Evolutionary conservation across 1,139 yeast genomes (phyloP).

Genomic region (Magnusiomyces starmeri): DNA sequence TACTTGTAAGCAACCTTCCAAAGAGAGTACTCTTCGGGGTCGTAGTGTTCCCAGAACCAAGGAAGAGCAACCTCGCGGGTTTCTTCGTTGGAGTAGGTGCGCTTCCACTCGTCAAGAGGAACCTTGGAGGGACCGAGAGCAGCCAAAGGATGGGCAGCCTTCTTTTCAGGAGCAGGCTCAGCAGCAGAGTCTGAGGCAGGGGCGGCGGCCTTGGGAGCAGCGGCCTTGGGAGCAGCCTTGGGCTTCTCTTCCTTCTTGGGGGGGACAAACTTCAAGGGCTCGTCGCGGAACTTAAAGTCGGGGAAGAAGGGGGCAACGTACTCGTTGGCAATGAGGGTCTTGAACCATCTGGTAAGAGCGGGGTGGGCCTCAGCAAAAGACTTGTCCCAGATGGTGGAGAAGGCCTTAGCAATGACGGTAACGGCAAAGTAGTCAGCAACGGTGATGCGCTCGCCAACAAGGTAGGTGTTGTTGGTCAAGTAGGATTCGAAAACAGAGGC

Average conservation of each 20-base stretch:
- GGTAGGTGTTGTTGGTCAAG: constrained; percentile 68
- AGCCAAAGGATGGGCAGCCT: constrained; percentile 90
- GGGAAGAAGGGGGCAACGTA: constrained; percentile 43
- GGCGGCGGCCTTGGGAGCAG: constrained; percentile 31
- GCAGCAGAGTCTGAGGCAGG: constrained; percentile 33
- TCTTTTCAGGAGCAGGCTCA: constrained; percentile 42
- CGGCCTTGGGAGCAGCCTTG: constrained; percentile 11
- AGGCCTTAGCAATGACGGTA: constrained; percentile 54
- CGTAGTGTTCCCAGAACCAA: constrained; percentile 96
- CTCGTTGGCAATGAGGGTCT: constrained; percentile 56
- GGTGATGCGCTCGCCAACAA: constrained; percentile 85
- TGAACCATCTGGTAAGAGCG: constrained; percentile 76
- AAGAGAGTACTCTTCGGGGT: constrained; percentile 89
- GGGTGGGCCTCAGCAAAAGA: constrained; percentile 78
- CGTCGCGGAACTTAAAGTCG: constrained; percentile 44
- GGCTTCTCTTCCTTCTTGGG: constrained; percentile 63
- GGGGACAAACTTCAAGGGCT: constrained; percentile 60
- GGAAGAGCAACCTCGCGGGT: constrained; percentile 93
- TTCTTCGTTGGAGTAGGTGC: constrained; percentile 94
- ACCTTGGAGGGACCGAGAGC: constrained; percentile 63
- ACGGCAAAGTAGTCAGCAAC: constrained; percentile 76
- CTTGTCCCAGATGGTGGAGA: constrained; percentile 59
- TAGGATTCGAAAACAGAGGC: constrained; percentile 26
- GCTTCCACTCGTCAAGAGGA: constrained; percentile 90
- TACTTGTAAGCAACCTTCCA: constrained; percentile 96